Conservation (phyloP, 352 stramenopile species). For the Peronospora farinosa region DNA sequence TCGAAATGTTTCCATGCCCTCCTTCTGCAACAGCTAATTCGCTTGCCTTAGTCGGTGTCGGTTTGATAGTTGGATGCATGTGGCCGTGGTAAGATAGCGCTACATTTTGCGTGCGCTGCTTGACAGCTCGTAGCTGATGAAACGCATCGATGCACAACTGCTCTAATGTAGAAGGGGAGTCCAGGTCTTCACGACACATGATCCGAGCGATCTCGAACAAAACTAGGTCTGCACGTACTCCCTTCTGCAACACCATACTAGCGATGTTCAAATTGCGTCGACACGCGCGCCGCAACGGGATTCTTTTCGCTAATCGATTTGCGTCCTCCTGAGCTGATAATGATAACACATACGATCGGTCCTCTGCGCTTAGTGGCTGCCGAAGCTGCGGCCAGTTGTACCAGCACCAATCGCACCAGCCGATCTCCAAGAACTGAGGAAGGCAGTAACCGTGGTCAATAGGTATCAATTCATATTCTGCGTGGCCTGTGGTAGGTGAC, state of each 20-base stretch:
- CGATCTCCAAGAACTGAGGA: constrained; percentile 92
- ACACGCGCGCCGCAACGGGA: constrained; percentile 64
- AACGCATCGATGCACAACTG: constrained; percentile 65
- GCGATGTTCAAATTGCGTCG: constrained; percentile 79
- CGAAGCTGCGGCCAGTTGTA: constrained; percentile 93
- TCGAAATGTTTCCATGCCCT: constrained; percentile 6
- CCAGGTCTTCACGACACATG: constrained; percentile 81
- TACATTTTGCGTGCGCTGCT: constrained; percentile 28
- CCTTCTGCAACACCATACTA: constrained; percentile 71
- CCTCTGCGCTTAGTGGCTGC: constrained; percentile 53
- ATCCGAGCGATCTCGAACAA: constrained; percentile 74
- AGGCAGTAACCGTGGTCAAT: constrained; percentile 99
- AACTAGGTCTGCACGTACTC: constrained; percentile 52
- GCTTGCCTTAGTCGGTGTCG: constrained; percentile 12
- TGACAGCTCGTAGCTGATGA: constrained; percentile 40
- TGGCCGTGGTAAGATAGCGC: constrained; percentile 13
- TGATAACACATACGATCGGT: constrained; percentile 57
- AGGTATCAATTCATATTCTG: constrained; percentile 92
- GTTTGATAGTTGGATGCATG: constrained; percentile 16
- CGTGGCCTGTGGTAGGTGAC: constrained; percentile 34
- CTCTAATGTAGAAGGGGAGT: constrained; percentile 62
- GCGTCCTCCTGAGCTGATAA: constrained; percentile 54
- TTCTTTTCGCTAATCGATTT: constrained; percentile 54
- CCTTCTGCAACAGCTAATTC: constrained; percentile 9
- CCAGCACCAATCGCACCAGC: constrained; percentile 98